phyloP scores from a whole-genome alignment of 371 early-diverging fungal genomes.

The Paraphysoderma sedebokerense region DNA sequence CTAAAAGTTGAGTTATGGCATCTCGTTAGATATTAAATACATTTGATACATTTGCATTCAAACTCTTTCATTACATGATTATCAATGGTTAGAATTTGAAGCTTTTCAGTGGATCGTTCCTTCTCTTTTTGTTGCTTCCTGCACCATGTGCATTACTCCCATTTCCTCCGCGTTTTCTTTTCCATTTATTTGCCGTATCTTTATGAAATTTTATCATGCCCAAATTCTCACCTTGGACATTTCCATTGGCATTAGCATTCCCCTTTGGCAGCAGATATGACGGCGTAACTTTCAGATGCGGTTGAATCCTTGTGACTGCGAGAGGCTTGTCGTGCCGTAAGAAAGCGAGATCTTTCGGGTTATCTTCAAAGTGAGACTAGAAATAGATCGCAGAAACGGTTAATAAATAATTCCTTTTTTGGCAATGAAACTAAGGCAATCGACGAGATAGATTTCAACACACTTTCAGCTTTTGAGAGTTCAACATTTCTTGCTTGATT shows the following conservation, averaged over 20 bases:
- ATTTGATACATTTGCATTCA: no score
- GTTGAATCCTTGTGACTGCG: conserved; percentile 56
- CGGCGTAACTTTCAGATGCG: conserved; percentile 84
- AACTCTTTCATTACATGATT: no score
- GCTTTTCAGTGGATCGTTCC: neutral
- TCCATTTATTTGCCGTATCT: neutral
- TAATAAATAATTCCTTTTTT: neutral
- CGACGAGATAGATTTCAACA: neutral
- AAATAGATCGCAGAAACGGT: no score
- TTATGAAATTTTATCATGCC: neutral
- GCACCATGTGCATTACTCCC: neutral
- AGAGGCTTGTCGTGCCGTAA: conserved; percentile 81
- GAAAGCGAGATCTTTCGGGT: conserved; percentile 79
- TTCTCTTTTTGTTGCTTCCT: neutral
- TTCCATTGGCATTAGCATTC: neutral
- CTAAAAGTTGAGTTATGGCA: no score
- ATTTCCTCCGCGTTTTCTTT: neutral
- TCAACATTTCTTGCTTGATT: conserved; percentile 77
- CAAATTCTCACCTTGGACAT: conserved; percentile 13
- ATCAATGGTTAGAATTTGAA: neutral
- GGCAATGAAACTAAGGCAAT: neutral
- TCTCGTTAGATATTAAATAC: no score
- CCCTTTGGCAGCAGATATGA: conserved; percentile 52
- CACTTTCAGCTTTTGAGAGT: conserved; percentile 77
- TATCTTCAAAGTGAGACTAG: conserved; percentile 85